Percentiles rank a stretch among this genome's conserved stretches.
These are phyloP conservation scores for Bruguiera parviflora DNA, from an alignment of 345 rosid species.

Conservation along the genomic window DNA sequence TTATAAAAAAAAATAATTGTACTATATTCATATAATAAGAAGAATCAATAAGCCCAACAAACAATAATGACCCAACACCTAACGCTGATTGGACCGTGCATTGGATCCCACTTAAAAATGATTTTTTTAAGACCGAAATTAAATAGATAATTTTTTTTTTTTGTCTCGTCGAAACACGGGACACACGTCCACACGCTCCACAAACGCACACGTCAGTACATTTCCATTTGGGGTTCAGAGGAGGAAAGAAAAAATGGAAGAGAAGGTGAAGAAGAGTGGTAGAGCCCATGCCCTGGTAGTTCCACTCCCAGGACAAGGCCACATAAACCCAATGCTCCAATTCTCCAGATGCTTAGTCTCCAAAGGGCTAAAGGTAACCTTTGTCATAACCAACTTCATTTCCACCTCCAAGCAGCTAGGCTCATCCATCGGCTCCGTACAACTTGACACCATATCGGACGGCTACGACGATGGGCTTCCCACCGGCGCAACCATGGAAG, in stretches of 20 bases:
- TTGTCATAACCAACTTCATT: constrained; percentile 36
- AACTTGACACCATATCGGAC: constrained; percentile 39
- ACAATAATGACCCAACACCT: too few species aligned
- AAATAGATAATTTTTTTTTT: too few species aligned
- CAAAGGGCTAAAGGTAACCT: constrained; percentile 37
- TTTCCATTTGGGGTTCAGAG: too few species aligned
- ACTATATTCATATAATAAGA: too few species aligned
- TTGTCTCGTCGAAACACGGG: too few species aligned
- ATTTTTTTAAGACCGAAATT: too few species aligned
- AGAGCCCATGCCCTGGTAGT: constrained; percentile 31
- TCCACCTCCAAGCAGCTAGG: constrained; percentile 22
- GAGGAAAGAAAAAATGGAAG: not conserved
- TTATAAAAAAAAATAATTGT: too few species aligned
- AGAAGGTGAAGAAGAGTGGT: not conserved
- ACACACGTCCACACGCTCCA: too few species aligned
- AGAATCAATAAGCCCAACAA: too few species aligned
- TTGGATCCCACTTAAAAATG: too few species aligned
- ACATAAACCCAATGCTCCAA: constrained; percentile 46
- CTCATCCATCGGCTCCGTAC: constrained; percentile 14
- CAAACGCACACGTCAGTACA: too few species aligned
- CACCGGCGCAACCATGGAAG: constrained; percentile 18
- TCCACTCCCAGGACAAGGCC: constrained; percentile 47
- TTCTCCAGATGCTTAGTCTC: constrained; percentile 45
- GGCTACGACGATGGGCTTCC: constrained; percentile 37
- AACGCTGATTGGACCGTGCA: too few species aligned